Percentiles rank a stretch among this genome's conserved stretches.
phyloP scores from a whole-genome alignment of 1,139 yeast species.

The Saccharomyces hybrid region DNA sequence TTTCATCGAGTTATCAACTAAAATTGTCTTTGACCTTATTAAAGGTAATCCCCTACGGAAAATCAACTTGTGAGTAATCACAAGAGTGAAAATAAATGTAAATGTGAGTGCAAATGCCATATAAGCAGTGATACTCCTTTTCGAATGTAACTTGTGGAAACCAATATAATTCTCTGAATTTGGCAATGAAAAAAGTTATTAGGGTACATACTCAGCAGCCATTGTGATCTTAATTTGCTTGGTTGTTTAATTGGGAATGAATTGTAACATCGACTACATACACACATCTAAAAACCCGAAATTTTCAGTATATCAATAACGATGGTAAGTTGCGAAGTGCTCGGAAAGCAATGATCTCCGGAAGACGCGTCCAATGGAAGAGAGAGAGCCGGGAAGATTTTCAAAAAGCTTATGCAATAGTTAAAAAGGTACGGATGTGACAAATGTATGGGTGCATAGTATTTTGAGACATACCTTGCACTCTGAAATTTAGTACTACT shows the following conservation, averaged over 20 bases:
- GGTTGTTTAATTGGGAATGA: conserved; percentile 8
- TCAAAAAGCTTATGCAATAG: too few relatives aligned
- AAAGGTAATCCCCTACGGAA: conserved; percentile 29
- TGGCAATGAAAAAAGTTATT: not conserved
- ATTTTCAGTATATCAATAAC: not conserved
- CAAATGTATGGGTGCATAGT: conserved; percentile 2
- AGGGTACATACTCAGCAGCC: conserved; percentile 33
- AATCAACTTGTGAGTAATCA: not conserved
- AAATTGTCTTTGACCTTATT: conserved; percentile 22
- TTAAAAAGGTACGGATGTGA: not conserved
- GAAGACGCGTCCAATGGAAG: too few relatives aligned
- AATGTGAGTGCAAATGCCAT: not conserved
- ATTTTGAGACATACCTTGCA: too few relatives aligned
- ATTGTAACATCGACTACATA: too few relatives aligned
- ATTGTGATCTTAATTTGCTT: conserved; percentile 24
- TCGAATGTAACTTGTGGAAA: conserved; percentile 17
- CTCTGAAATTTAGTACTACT: too few relatives aligned
- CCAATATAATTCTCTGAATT: not conserved
- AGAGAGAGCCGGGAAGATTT: too few relatives aligned
- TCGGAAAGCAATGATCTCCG: too few relatives aligned
- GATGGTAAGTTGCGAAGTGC: not conserved
- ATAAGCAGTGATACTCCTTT: not conserved
- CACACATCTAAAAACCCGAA: not conserved
- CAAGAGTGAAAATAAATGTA: not conserved
- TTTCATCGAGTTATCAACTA: conserved; percentile 8